Base-by-base conservation (phyloP, 441 rosid species). In the Codiaeum variegatum region DNA sequence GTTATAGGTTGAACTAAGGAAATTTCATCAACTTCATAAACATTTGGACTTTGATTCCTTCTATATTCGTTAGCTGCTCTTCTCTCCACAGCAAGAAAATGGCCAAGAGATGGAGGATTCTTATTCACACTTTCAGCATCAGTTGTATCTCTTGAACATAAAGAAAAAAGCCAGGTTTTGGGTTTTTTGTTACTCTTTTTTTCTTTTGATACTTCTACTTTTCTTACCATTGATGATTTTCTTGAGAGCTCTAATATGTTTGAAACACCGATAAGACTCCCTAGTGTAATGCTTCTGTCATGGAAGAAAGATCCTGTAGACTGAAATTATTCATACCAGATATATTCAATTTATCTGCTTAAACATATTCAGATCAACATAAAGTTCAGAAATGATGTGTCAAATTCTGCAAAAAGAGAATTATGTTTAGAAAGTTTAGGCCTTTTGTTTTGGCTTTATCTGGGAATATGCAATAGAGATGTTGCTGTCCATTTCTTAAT, bases 291-390 rank as follows among this genome's bases (percentile, higher is more conserved):
- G 84, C 89, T 87, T 72, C 77, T 86, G 69, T 93, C 97, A 19
- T 88, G 93, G 84, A 93, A 91, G 82, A 93, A 93, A 15, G 97
- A 90, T 55, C 94, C 92, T 72, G 90, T 88, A 2, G 94, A 90
- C 97, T 91, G 81, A 74, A 75, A 77, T 24, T 60, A 61, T 71
- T 58, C 72, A 69, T 60, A 40, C 15, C 31, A 59, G 11, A 34
- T n/a, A n/a, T 16, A n/a, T 29, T 66, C 28, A 40, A 47, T 44
- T 66, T 42, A 44, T 47, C 51, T 51, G 32, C 44, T 7, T 47
- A 21, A 46, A 47, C 31, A 51, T n/a, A n/a, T 11, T 58, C 68
- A 34, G 44, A 31, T 42, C 38, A 38, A 0, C 0, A 28, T n/a
- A 49, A 49, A 29, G 2, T 32, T 16, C 38, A 24, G 52, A 51